These are phyloP conservation scores for Cyberlindnera japonica DNA, from an alignment of 805 yeast genomes.

Conservation along the genomic window DNA sequence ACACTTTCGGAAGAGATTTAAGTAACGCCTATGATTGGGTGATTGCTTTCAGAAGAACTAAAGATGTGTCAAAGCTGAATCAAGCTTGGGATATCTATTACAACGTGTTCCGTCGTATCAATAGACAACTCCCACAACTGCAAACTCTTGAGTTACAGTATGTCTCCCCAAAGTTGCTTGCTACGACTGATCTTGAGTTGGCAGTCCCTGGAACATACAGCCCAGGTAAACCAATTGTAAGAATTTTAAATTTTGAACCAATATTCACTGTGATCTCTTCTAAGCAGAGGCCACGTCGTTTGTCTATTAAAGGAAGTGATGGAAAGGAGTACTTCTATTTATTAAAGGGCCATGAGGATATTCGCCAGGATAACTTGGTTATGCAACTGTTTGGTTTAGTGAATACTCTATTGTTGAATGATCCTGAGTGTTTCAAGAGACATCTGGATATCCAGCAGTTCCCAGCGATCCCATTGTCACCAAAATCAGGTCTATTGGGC, in stretches of 20 bases:
- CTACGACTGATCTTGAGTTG: slow-evolving; percentile 72
- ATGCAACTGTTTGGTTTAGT: slow-evolving; percentile 97
- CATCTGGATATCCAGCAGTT: slow-evolving; percentile 89
- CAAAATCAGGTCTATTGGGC: slow-evolving; percentile 92
- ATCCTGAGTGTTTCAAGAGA: slow-evolving; percentile 93
- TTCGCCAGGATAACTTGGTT: slow-evolving; percentile 93
- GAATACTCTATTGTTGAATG: slow-evolving; percentile 81
- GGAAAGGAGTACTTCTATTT: slow-evolving; percentile 83
- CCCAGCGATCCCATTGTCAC: slow-evolving; percentile 94
- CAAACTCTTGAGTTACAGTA: slow-evolving; percentile 85
- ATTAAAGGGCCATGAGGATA: slow-evolving; percentile 96
- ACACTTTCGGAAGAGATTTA: slow-evolving; percentile 89
- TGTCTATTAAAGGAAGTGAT: slow-evolving; percentile 79
- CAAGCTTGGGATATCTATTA: slow-evolving; percentile 99
- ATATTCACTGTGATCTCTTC: slow-evolving; percentile 84
- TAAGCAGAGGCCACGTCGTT: slow-evolving; percentile 90
- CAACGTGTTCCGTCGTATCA: slow-evolving; percentile 86
- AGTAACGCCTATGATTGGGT: slow-evolving; percentile 95
- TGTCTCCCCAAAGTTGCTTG: slow-evolving; percentile 85
- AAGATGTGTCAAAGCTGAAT: slow-evolving; percentile 81
- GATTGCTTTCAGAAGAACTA: slow-evolving; percentile 75
- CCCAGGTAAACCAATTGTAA: slow-evolving; percentile 75
- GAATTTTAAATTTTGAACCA: slow-evolving; percentile 75
- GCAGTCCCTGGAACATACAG: slow-evolving; percentile 94
- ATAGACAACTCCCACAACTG: slow-evolving; percentile 83